Evolutionary conservation across 2,329 filamentous ascomycete genomes (phyloP).

Genomic region (Penicillium vulpinum): DNA sequence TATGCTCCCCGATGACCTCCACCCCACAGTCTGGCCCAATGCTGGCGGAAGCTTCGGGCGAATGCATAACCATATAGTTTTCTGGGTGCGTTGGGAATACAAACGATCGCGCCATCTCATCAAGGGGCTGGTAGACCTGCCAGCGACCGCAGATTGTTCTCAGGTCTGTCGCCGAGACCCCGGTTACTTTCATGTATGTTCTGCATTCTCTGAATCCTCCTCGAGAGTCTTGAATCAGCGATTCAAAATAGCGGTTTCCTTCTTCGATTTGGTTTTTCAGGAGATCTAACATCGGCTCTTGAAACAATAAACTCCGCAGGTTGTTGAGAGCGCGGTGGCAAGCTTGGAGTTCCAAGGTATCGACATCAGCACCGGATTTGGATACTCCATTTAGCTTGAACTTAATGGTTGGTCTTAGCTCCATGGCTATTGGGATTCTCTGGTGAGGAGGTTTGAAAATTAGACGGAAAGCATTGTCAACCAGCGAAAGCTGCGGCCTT

Average conservation of each 20-base stretch:
- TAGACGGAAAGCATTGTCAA: not conserved
- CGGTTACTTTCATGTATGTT: not conserved
- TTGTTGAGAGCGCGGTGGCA: constrained; percentile 4
- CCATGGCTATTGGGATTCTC: not conserved
- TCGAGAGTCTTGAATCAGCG: not conserved
- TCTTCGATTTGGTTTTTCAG: constrained; percentile 1
- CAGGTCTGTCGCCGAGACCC: constrained; percentile 1
- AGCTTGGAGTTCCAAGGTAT: constrained; percentile 3
- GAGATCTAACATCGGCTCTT: constrained; percentile 1
- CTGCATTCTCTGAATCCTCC: not conserved
- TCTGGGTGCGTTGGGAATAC: constrained; percentile 6
- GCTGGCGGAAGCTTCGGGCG: not conserved
- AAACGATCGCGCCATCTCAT: not conserved
- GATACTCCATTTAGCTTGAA: constrained; percentile 3
- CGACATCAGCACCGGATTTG: not conserved
- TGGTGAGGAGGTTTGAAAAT: not conserved
- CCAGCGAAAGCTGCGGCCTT: not conserved
- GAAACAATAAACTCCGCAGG: constrained; percentile 3
- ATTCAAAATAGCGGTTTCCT: constrained; percentile 5
- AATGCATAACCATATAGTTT: constrained; percentile 5
- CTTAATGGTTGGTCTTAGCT: not conserved
- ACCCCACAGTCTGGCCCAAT: not conserved
- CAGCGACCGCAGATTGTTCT: not conserved
- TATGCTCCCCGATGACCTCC: constrained; percentile 7
- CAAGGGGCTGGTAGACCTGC: not conserved